Base-by-base conservation (phyloP, 2,329 filamentous ascomycete genomes). In the Colletotrichum tropicicola region DNA sequence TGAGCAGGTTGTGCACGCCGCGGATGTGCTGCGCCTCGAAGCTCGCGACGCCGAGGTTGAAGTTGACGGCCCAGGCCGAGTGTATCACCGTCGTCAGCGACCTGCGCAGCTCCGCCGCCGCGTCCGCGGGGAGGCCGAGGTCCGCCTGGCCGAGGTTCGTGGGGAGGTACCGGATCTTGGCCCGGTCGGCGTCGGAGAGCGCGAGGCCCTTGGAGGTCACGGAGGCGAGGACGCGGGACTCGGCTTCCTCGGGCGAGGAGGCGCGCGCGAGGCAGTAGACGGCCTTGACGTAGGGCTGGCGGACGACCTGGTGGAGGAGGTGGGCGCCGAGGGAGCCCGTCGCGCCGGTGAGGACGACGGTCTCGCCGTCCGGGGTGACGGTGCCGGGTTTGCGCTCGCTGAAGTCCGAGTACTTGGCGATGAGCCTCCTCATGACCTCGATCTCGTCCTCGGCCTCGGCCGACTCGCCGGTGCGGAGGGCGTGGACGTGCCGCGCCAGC, bases 271-370 rank as follows among this genome's bases (percentile, higher is more conserved):
- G 76, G 54, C 79, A 80, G 77, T 81, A 87, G 0, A 87, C 78
- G 3, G 75, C 74, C 28, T 78, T 78, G n/a, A 91, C 81, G 37
- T 88, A 86, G 6, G 85, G 82, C 27, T 85, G 80, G 1, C 85
- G 80, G 4, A 87, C 85, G 2, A 91, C 79, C 13, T 89, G 83
- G 0, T 85, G 82, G 3, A 89, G 79, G 0, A 89, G 76, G 54
- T 89, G 86, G 0, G 86, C 83, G 4, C 89, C 89, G 0, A 91
- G 77, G 5, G 85, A 86, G 1, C 89, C 89, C 0, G 89, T 91
- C 0, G 83, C 83, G 8, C 89, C 89, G 2, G 88, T 90, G 8
- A 91, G 74, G 12, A 89, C 74, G 27, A 78, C 72, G 13, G 74
- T 68, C 30, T 77, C 74, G 19, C 73, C 71, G 1, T 73, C 72